Base-by-base conservation (phyloP, 768 basidiomycete genomes). In the Tricholoma hemisulphureum region DNA sequence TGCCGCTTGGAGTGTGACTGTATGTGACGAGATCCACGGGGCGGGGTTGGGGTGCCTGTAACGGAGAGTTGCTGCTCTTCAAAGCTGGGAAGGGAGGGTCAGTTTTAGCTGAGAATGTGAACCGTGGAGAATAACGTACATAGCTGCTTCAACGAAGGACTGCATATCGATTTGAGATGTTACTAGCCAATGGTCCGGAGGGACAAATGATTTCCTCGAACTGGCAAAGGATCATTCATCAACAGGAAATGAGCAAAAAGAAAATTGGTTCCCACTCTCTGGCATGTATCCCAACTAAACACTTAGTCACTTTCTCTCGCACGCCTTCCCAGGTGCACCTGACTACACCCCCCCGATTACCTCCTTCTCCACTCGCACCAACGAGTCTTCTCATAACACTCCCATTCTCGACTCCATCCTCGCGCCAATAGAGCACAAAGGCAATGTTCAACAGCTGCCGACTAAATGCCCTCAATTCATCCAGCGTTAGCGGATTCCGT, bases 111-210 rank as follows among this genome's bases (percentile, higher is more conserved):
- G 39, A 20, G 32, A 29, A 9, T 1, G 13, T n/a, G 21, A 23
- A n/a, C 4, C 11, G 34, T 14, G 29, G 31, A 48, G 11, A 8
- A 9, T 32, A 2, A 74, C 88, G 46, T 72, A 91, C 84, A 94
- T 78, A 7, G 91, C 96, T 2, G 95, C 94, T 57, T 95, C 90
- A 9, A 95, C 81, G 69, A 99, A 99, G 0, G 76, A 77, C 29
- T 74, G 67, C 58, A 81, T 71, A 57, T 80, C 79, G 16, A 81
- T 67, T 29, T 77, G 75, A 0, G 77, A 76, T 0, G 71, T 77
- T 14, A 89, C 81, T 14, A 94, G 81, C 95, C 95, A 99, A 63
- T 95, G 92, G 28, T 86, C 88, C 3, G 80, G 73, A 0, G 92
- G 88, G 29, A 89, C 86, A 73, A 99, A 98, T 0, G 86, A 83